A percentile compares a stretch with the other conserved stretches of the same genome.
phyloP scores from a whole-genome alignment of 2,329 filamentous ascomycete species.

The Teratosphaeria viscida region DNA sequence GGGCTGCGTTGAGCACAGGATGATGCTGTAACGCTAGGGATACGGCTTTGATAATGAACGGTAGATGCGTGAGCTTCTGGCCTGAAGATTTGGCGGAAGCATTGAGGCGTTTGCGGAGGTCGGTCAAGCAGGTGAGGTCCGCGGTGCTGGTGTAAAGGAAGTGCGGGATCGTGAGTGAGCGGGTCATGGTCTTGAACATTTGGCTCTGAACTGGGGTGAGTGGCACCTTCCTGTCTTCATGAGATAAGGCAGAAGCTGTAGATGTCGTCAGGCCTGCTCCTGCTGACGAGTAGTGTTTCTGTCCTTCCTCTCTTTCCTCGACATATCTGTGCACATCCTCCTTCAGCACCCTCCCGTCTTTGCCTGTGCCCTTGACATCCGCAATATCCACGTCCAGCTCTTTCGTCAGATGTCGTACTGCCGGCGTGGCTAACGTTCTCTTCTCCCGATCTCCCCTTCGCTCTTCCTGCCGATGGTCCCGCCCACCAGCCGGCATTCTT shows the following conservation, averaged over 20 bases:
- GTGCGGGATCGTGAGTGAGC: conserved; percentile 81
- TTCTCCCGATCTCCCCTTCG: conserved; percentile 37
- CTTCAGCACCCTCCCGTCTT: conserved; percentile 81
- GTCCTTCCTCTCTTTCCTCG: conserved; percentile 23
- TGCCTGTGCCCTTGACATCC: conserved; percentile 74
- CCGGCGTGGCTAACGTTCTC: conserved; percentile 75
- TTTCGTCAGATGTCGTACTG: conserved; percentile 79
- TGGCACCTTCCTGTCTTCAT: conserved; percentile 54
- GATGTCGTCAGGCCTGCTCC: conserved; percentile 4
- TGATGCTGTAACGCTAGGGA: conserved; percentile 73
- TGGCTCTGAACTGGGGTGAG: conserved; percentile 73
- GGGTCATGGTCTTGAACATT: conserved; percentile 98
- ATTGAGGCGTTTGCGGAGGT: conserved; percentile 67
- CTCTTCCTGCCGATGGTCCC: neutral
- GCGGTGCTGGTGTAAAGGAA: conserved; percentile 91
- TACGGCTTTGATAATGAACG: conserved; percentile 92
- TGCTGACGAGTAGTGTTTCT: conserved; percentile 17
- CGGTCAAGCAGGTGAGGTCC: conserved; percentile 64
- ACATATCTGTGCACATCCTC: conserved; percentile 62
- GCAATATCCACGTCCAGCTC: conserved; percentile 67
- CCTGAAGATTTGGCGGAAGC: conserved; percentile 33
- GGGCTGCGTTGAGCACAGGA: conserved; percentile 76
- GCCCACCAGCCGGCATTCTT: neutral
- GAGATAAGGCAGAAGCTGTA: conserved; percentile 21
- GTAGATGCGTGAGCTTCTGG: conserved; percentile 73